Evolutionary conservation across 352 stramenopile genomes (phyloP), one percentile per base, ranked within the genome.

Genomic region (Phytophthora fragariaefolia): DNA sequence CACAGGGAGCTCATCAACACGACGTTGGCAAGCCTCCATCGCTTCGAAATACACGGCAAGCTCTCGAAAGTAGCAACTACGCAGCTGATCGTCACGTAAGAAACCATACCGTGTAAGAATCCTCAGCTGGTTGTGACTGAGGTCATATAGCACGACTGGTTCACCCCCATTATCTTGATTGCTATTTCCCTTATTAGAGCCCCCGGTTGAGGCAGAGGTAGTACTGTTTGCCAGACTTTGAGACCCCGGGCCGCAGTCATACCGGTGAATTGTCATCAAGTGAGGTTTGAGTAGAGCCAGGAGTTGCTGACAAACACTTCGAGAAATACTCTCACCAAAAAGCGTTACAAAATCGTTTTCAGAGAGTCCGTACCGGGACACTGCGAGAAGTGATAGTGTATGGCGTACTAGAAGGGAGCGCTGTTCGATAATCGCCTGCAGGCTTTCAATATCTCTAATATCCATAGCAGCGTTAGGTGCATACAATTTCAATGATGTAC

Each of bases 71-170:
- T 95, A 95, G 48, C 81, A 86, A 34, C 45, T 57, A 9, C 82
- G 84, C 52, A 95, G 42, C 17, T 87, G 70, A 23, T 91, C 79
- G 46, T 95, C 85, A 22, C 58, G 61, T 6, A 95, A 55, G 47
- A 91, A 95, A 8, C 84, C 85, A 57, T 90, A 95, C 2, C 87
- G 77, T 15, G 84, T 75, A 40, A 95, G 63, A 8, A 92, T 68
- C 10, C 85, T 70, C 5, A 95, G 58, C 27, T 90, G 82, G 63
- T 94, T 94, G 60, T 95, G 85, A 48, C 82, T 94, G 6, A 95
- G 51, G 42, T 92, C 86, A 40, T 90, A 86, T 4, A 93, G 57
- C 32, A 92, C 73, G 27, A 92, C 58, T n/a, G 54, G 34, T 7
- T 72, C 63, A 36, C 34, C 42, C 27, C 17, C 43, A 26, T 55